Evolutionary conservation across 139 green algal genomes (phyloP), one percentile per base, ranked within the genome.

Genomic region (Eudorina sp.): DNA sequence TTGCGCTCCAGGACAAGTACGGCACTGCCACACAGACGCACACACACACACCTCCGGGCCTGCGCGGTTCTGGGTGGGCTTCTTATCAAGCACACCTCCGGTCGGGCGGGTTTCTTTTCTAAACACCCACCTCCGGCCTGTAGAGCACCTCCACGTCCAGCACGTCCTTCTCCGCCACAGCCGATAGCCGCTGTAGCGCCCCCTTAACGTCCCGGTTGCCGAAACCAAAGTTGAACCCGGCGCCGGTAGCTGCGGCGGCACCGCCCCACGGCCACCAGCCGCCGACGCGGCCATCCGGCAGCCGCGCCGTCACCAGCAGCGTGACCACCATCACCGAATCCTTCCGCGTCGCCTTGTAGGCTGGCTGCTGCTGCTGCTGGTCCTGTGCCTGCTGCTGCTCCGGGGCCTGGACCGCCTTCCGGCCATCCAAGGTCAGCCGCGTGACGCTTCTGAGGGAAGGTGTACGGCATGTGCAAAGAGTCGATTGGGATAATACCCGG

Each of bases 91-190:
- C n/a, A n/a, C n/a, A n/a, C n/a, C n/a, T n/a, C n/a, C n/a, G n/a
- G n/a, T n/a, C n/a, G n/a, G n/a, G n/a, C n/a, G n/a, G n/a, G n/a
- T n/a, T n/a, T n/a, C n/a, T n/a, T n/a, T n/a, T n/a, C n/a, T n/a
- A n/a, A n/a, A 27, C 6, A 27, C 64, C 4, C n/a, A 73, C 64
- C 29, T 76, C 68, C 4, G 68, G 68, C 16, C 36, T 76, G 36
- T 36, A 76, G 36, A 76, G 68, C 68, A 76, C 11, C 68, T 76
- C 68, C 68, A 76, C 68, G 21, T 34, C 68, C 68, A 76, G 14
- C 0, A 76, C 38, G 9, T 76, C 34, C 34, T 53, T 36, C 68
- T 23, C 9, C 3, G 36, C 36, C 68, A 51, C 68, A 8, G 11
- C 68, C 13, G n/a, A 13, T 36, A 76, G 38, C 38, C 4, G 14